phyloP scores from a whole-genome alignment of 2,329 filamentous ascomycete genomes.

The Hymenotorrendiella dingleyae region DNA sequence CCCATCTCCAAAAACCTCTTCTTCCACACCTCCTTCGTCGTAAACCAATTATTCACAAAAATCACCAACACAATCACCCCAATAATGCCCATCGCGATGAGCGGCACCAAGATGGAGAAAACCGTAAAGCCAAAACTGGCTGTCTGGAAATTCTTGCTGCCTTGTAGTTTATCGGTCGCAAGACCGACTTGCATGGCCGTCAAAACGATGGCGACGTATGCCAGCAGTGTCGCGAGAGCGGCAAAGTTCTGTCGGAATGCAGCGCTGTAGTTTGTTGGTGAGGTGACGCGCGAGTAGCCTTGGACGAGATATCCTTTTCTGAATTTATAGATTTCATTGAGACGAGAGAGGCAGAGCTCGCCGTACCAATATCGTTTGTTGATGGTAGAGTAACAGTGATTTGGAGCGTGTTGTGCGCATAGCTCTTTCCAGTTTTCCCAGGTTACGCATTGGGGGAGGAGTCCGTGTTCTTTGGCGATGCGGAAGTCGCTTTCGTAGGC shows the following conservation, averaged over 20 bases:
- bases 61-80: neutral
- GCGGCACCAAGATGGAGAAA: slow-evolving; percentile 40
- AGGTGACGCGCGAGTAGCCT: slow-evolving; percentile 8
- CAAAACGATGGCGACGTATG: slow-evolving; percentile 40
- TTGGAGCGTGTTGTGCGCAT: no score
- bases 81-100: slow-evolving; percentile 6
- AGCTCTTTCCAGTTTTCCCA: slow-evolving; percentile 24
- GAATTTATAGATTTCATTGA: neutral
- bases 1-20: no score
- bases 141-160: slow-evolving; percentile 36
- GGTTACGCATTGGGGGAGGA: slow-evolving; percentile 22
- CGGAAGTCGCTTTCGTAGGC: slow-evolving; percentile 31
- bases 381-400: no score
- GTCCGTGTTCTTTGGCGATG: slow-evolving; percentile 28
- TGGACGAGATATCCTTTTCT: slow-evolving; percentile 7
- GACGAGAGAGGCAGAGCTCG: neutral
- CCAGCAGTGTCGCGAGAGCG: slow-evolving; percentile 35
- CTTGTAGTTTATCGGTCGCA: slow-evolving; percentile 30
- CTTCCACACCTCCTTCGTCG: no score
- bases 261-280: slow-evolving; percentile 30
- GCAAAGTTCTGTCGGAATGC: slow-evolving; percentile 40
- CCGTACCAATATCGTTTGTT: neutral
- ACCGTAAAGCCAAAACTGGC: slow-evolving; percentile 43
- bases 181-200: slow-evolving; percentile 46
- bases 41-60: slow-evolving; percentile 2